phyloP scores from a whole-genome alignment of 2,329 filamentous ascomycete species.

The Sporothrix dimorphospora region DNA sequence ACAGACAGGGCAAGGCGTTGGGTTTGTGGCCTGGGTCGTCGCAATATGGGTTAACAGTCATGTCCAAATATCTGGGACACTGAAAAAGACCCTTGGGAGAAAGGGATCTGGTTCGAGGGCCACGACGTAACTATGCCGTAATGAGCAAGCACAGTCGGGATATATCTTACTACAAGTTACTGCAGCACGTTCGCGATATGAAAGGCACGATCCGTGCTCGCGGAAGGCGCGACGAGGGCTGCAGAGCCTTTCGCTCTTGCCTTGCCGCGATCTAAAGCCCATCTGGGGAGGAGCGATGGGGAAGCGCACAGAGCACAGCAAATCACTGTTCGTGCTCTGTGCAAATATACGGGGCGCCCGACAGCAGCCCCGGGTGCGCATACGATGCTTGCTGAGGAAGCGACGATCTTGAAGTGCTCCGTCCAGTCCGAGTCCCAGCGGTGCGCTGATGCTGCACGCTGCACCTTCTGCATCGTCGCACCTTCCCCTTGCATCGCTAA shows the following conservation, averaged over 20 bases:
- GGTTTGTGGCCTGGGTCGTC: not conserved
- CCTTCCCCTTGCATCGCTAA: constrained; percentile 17
- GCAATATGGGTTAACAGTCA: not conserved
- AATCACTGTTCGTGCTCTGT: constrained; percentile 18
- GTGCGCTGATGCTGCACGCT: not conserved
- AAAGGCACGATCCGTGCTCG: constrained; percentile 7
- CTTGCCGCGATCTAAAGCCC: not conserved
- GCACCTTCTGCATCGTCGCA: constrained; percentile 6
- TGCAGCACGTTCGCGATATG: not conserved
- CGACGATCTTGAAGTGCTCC: constrained; percentile 5
- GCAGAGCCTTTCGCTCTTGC: not conserved
- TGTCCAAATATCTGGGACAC: not conserved
- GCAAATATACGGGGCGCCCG: not conserved
- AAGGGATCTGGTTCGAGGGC: not conserved
- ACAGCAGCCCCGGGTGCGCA: not conserved
- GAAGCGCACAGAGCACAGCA: constrained; percentile 3
- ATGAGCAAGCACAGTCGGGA: not conserved
- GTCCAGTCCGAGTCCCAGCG: not conserved
- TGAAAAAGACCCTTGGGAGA: not conserved
- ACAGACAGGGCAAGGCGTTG: not conserved
- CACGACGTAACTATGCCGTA: not conserved
- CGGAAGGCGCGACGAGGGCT: not conserved
- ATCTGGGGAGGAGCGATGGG: constrained; percentile 9
- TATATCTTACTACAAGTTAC: too few relatives aligned
- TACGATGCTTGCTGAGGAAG: not conserved